phyloP scores from a whole-genome alignment of 1,284 basidiomycete species.

The Irpex lacteus region DNA sequence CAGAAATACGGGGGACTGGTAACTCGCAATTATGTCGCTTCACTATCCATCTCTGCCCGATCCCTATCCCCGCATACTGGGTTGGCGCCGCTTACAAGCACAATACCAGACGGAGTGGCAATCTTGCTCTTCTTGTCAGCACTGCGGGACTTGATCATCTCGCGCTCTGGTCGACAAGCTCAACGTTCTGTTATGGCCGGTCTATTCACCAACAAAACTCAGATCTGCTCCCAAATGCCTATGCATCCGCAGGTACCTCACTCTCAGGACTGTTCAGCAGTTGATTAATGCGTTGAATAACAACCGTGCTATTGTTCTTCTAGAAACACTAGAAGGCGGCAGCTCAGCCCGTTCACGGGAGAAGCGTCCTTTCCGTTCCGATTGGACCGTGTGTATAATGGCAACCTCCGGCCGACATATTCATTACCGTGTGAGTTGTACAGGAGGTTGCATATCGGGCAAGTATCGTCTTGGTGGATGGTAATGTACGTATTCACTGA shows the following conservation, averaged over 20 bases:
- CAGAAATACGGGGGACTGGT: constrained; percentile 5
- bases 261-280: neutral
- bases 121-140: too few species aligned
- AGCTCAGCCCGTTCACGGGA: neutral
- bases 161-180: neutral
- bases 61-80: neutral
- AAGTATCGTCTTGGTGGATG: neutral
- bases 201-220: neutral
- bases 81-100: neutral
- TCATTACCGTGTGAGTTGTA: neutral
- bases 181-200: neutral
- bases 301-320: neutral
- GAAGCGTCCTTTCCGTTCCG: neutral
- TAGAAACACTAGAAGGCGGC: neutral
- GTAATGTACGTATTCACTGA: neutral
- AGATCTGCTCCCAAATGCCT: neutral
- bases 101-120: too few species aligned
- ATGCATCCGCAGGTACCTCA: neutral
- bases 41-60: neutral
- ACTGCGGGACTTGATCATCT: neutral
- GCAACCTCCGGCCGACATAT: neutral
- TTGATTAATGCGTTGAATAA: constrained; percentile 1
- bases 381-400: neutral
- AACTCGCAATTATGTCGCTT: constrained; percentile 8
- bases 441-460: neutral